Conservation (phyloP, 2,329 filamentous ascomycete species). For the Trichoderma sp. region DNA sequence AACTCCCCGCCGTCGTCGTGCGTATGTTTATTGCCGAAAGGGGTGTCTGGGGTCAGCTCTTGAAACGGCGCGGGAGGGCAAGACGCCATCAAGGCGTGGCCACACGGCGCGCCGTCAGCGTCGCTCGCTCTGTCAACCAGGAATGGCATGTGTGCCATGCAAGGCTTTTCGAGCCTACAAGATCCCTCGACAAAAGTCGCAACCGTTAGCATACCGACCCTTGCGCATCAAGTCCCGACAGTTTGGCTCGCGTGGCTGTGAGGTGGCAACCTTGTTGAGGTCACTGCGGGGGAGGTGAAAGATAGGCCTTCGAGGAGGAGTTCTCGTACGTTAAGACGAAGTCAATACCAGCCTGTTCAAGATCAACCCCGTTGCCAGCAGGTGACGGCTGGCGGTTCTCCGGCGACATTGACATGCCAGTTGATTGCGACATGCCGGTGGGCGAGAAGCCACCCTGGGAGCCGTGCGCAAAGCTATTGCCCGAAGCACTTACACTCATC, state of each 20-base stretch:
- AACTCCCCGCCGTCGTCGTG: slow-evolving; percentile 37
- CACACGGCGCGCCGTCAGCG: slow-evolving; percentile 71
- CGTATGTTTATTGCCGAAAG: slow-evolving; percentile 55
- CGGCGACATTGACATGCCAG: slow-evolving; percentile 46
- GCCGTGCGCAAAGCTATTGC: slow-evolving; percentile 59
- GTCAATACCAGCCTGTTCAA: slow-evolving; percentile 84
- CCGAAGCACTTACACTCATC: slow-evolving; percentile 62
- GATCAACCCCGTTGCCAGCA: slow-evolving; percentile 59
- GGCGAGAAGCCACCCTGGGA: slow-evolving; percentile 54
- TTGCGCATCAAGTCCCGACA: slow-evolving; percentile 29
- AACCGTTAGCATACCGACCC: slow-evolving; percentile 50
- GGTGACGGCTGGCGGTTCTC: slow-evolving; percentile 37
- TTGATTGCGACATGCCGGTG: slow-evolving; percentile 50
- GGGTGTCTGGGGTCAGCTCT: slow-evolving; percentile 54
- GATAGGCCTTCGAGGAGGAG: slow-evolving; percentile 65
- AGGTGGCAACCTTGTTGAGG: slow-evolving; percentile 18
- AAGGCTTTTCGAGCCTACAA: slow-evolving; percentile 84
- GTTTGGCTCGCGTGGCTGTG: slow-evolving; percentile 28
- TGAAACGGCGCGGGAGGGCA: slow-evolving; percentile 73
- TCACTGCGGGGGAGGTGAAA: slow-evolving; percentile 64
- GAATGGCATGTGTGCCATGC: slow-evolving; percentile 87
- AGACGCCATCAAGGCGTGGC: slow-evolving; percentile 91
- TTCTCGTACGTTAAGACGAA: slow-evolving; percentile 86
- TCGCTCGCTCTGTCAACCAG: slow-evolving; percentile 65
- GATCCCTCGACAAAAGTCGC: slow-evolving; percentile 42